These are phyloP conservation scores for Solanum chmielewskii DNA, from an alignment of 257 asterid species.

Conservation along the genomic window DNA sequence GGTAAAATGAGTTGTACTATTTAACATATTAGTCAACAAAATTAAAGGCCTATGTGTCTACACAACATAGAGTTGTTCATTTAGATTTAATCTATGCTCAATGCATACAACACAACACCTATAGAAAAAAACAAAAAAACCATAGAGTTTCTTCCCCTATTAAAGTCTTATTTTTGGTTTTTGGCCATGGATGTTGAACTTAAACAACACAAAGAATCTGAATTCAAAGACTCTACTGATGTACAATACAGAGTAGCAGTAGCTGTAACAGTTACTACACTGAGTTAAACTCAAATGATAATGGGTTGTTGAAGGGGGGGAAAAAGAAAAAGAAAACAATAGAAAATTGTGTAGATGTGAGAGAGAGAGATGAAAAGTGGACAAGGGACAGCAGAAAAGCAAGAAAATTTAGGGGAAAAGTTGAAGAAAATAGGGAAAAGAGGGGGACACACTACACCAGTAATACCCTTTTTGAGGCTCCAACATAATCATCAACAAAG, in stretches of 20 bases:
- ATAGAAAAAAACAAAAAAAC: neutral
- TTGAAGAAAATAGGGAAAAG: conserved; percentile 66
- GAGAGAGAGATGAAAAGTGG: conserved; percentile 59
- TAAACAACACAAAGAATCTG: neutral
- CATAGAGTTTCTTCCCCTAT: neutral
- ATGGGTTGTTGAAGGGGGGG: neutral
- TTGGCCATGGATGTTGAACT: neutral
- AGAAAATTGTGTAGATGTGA: conserved; percentile 2
- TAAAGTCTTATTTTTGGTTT: neutral
- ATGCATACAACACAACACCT: neutral
- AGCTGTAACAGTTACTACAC: neutral
- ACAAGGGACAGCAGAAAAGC: conserved; percentile 60
- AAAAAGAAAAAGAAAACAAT: conserved; percentile 4
- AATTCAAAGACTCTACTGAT: neutral
- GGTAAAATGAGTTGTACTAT: neutral
- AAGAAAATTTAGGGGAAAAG: conserved; percentile 69
- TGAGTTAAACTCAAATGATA: neutral
- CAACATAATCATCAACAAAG: conserved; percentile 2
- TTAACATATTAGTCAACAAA: neutral
- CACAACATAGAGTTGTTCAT: neutral
- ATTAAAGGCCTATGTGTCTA: neutral
- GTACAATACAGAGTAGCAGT: neutral
- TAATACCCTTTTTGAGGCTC: conserved; percentile 58
- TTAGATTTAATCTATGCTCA: neutral
- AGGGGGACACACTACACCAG: conserved; percentile 80